Percentiles rank a stretch among this genome's conserved stretches.
phyloP scores from a whole-genome alignment of 192 early-diverging fungal genomes.

The Jimgerdemannia flammicorona region DNA sequence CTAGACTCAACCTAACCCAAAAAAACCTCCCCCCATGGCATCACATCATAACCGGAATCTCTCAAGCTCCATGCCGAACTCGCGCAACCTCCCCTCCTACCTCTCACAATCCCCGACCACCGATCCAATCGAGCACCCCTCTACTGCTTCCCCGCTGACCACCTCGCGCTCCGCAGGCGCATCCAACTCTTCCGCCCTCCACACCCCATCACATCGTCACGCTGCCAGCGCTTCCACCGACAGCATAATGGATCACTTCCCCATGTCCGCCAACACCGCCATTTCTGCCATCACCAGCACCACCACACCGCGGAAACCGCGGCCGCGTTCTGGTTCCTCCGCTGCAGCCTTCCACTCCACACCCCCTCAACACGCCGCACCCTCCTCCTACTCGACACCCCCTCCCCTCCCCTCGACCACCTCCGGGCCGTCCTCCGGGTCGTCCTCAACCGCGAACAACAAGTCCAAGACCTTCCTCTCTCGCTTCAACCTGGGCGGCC shows the following conservation, averaged over 20 bases:
- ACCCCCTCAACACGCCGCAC: background rate
- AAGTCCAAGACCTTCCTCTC: background rate
- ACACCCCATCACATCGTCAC: background rate
- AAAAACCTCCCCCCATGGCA: too few relatives aligned
- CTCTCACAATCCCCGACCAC: background rate
- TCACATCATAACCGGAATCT: background rate
- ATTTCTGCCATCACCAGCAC: background rate
- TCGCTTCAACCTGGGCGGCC: background rate
- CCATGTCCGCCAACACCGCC: background rate
- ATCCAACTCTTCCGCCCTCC: background rate
- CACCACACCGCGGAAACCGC: background rate
- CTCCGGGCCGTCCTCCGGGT: background rate
- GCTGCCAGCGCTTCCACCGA: background rate
- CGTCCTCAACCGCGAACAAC: background rate
- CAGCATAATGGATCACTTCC: background rate
- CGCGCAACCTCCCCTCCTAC: background rate
- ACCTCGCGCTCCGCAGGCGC: background rate
- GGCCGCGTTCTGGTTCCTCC: background rate
- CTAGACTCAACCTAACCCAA: too few relatives aligned
- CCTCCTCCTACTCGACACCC: background rate
- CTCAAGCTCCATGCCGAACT: background rate
- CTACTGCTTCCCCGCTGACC: background rate
- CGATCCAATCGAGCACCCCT: background rate
- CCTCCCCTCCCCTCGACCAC: background rate
- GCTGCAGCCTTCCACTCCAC: background rate